A percentile compares a stretch with the other conserved stretches of the same genome.
Evolutionary conservation across 345 rosid species (phyloP).

Genomic region (Hibiscus mutabilis): DNA sequence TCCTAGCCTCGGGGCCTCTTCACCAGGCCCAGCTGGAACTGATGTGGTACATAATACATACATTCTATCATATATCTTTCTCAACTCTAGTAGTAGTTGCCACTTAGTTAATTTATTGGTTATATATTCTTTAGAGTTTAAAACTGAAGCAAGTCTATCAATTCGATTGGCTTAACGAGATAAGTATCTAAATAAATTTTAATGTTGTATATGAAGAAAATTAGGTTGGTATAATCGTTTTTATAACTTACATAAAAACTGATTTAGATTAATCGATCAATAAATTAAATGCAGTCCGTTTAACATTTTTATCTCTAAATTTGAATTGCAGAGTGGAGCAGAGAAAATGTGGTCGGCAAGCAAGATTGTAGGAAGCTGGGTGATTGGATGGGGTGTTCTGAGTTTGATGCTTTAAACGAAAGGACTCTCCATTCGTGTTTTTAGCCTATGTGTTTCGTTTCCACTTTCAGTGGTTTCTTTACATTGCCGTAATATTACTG

Average conservation of each 20-base stretch:
- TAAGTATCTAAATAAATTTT: too few relatives aligned
- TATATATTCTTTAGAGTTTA: not conserved
- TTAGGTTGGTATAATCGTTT: too few relatives aligned
- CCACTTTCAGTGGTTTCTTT: not conserved
- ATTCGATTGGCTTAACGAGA: too few relatives aligned
- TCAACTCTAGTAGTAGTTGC: too few relatives aligned
- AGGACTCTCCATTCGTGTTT: not conserved
- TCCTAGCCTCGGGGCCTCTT: constrained; percentile 16
- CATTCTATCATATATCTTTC: not conserved
- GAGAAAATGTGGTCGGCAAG: constrained; percentile 20
- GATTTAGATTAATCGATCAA: too few relatives aligned
- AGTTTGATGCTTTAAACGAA: constrained; percentile 29
- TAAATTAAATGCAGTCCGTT: too few relatives aligned
- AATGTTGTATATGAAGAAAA: too few relatives aligned
- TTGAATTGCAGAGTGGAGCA: constrained; percentile 45
- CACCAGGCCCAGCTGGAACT: constrained; percentile 38
- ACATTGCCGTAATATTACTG: constrained; percentile 5
- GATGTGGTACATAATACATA: constrained; percentile 22
- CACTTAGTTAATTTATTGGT: too few relatives aligned
- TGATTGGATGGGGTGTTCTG: constrained; percentile 28
- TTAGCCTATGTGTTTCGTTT: not conserved
- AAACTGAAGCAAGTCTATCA: too few relatives aligned
- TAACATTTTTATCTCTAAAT: too few relatives aligned
- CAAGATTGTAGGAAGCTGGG: constrained; percentile 23
- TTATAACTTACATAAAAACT: too few relatives aligned